A percentile compares a stretch with the other conserved stretches of the same genome.
phyloP scores from a whole-genome alignment of 1,139 yeast species.

The Pichia sp. region DNA sequence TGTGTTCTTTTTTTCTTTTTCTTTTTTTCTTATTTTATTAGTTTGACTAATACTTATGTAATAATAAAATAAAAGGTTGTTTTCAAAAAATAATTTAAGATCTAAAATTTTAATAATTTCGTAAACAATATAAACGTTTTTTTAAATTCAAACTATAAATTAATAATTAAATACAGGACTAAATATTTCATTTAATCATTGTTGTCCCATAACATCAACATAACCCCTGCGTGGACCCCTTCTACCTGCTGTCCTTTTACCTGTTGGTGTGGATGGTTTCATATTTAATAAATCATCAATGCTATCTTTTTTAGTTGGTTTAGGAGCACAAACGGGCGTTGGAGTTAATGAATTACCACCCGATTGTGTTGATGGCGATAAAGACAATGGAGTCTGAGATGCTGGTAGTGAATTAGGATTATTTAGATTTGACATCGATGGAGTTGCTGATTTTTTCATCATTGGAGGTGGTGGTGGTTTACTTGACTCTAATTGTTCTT shows the following conservation, averaged over 20 bases:
- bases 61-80: not conserved
- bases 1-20: not conserved
- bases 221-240: constrained; percentile 70
- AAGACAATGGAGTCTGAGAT: constrained; percentile 1
- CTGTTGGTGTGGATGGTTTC: constrained; percentile 37
- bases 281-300: constrained; percentile 63
- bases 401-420: not conserved
- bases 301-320: constrained; percentile 25
- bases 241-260: constrained; percentile 49
- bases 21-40: not conserved
- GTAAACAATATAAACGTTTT: not conserved
- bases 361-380: constrained; percentile 16
- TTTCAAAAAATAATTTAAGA: too few species aligned
- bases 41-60: not conserved
- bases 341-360: constrained; percentile 20
- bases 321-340: not conserved
- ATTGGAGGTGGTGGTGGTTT: constrained; percentile 23
- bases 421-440: not conserved
- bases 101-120: not conserved
- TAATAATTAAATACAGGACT: not conserved
- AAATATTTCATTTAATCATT: not conserved
- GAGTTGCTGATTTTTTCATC: constrained; percentile 13
- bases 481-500: constrained; percentile 41
- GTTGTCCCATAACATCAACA: constrained; percentile 58
- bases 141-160: not conserved